Evolutionary conservation across 306 rosid species (phyloP), one percentile per base, ranked within the genome.

Genomic region (Vicia villosa): DNA sequence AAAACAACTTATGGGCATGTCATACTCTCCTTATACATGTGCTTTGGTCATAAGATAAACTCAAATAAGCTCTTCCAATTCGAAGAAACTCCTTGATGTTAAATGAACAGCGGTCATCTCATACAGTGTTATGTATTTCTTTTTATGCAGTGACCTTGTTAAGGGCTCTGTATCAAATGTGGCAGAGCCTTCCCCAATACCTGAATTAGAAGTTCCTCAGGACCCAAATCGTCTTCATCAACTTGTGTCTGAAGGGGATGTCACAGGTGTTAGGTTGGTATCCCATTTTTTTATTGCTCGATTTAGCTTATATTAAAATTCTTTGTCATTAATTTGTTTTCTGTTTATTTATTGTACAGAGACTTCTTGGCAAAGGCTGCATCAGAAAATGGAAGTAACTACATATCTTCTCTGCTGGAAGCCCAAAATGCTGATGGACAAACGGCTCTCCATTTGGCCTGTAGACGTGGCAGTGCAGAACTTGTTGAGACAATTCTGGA

Each of bases 371-470:
- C 78, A 16, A 88, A 78, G 87, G 89, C 91, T 77, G 86, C 86
- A 34, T 78, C 82, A 13, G 91, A 83, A 79, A 88, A 75, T 74
- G 88, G 80, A 60, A 80, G 77, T 77, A 68, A 72, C 63, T 79
- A 81, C 73, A 70, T 91, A 70, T 80, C 85, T 71, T 84, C 86
- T 60, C 28, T 94, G n/a, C 80, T 94, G 84, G 96, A 83, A 71
- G 85, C 99, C 67, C 96, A 87, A 83, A 87, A 91, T 84, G 85
- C 84, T 54, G 96, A 88, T 65, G 99, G 99, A 70, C 99, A 91
- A 83, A 94, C 97, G 12, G 99, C 96, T 70, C 97, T 94, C 59
- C 99, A 94, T 79, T 74, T 94, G 81, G 99, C 99, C 77, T 94
- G 99, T 79, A 85, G 91, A 68, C 95, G 97, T 32, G 99, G 99